Percentiles rank a stretch among this genome's conserved stretches.
These are phyloP conservation scores for Nothophaeocryptopus gaeumannii DNA, from an alignment of 2,329 filamentous ascomycete genomes.

Conservation along the genomic window DNA sequence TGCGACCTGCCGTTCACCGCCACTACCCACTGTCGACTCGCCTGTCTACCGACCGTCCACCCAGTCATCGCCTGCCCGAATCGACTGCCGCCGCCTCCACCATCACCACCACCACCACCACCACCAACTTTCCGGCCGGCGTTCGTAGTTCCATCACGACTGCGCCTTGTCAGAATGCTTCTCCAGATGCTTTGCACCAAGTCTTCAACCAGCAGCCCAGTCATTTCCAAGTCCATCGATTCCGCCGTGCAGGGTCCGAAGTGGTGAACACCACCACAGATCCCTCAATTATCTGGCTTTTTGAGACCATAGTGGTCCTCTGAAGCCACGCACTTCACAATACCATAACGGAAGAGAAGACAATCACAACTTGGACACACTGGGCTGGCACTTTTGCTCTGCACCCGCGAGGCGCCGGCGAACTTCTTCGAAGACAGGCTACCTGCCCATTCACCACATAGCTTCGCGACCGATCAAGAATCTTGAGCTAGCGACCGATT, in stretches of 20 bases:
- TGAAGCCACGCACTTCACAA: slow-evolving; percentile 3
- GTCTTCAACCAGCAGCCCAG: slow-evolving; percentile 26
- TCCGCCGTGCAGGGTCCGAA: slow-evolving; percentile 15
- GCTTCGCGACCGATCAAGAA: too few relatives aligned
- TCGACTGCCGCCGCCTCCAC: slow-evolving; percentile 25
- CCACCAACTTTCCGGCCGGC: too few relatives aligned
- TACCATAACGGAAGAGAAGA: slow-evolving; percentile 21
- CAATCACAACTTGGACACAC: slow-evolving; percentile 20
- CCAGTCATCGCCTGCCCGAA: slow-evolving; percentile 21
- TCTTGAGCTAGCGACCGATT: too few relatives aligned
- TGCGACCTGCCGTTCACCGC: too few relatives aligned
- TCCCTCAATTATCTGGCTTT: slow-evolving; percentile 9
- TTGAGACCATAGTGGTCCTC: slow-evolving; percentile 4
- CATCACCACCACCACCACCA: slow-evolving; percentile 13
- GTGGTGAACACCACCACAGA: slow-evolving; percentile 18
- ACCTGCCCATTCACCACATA: too few relatives aligned
- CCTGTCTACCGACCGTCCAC: slow-evolving; percentile 10
- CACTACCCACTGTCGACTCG: background rate
- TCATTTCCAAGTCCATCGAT: slow-evolving; percentile 29
- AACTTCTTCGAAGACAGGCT: too few relatives aligned
- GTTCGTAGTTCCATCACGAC: too few relatives aligned
- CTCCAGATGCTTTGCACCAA: slow-evolving; percentile 19
- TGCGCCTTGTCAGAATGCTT: slow-evolving; percentile 24
- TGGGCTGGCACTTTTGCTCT: slow-evolving; percentile 4
- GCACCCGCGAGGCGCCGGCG: too few relatives aligned